Evolutionary conservation across 1,284 basidiomycete genomes (phyloP).

Genomic region (Flammula alnicola): DNA sequence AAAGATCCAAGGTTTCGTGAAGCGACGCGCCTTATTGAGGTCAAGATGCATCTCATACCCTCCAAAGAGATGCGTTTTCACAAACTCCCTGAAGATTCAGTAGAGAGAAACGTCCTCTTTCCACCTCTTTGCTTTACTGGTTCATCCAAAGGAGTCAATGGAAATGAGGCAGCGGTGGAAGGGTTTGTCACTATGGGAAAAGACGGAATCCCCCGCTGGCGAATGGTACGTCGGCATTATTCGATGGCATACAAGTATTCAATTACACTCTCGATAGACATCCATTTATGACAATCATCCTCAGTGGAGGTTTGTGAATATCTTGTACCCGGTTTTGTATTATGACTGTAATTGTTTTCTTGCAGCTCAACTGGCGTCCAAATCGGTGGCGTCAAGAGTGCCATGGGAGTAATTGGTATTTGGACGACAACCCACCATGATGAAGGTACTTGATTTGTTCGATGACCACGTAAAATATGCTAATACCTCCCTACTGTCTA

Average conservation of each 20-base stretch:
- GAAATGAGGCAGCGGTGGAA: conserved; percentile 51
- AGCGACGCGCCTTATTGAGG: conserved; percentile 63
- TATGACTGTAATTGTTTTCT: background rate
- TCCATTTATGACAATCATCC: conserved; percentile 52
- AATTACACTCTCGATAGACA: conserved; percentile 41
- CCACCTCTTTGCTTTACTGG: conserved; percentile 62
- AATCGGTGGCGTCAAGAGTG: conserved; percentile 63
- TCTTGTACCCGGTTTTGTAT: conserved; percentile 4
- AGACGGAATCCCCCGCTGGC: conserved; percentile 63
- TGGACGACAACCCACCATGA: conserved; percentile 69
- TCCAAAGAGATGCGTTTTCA: conserved; percentile 34
- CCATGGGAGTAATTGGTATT: conserved; percentile 63
- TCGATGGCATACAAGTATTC: background rate
- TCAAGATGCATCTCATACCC: conserved; percentile 54
- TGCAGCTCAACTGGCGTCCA: conserved; percentile 64
- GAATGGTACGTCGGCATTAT: conserved; percentile 47
- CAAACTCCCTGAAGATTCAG: conserved; percentile 11
- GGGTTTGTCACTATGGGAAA: conserved; percentile 59
- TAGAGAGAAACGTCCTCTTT: conserved; percentile 18
- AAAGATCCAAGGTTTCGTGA: conserved; percentile 63
- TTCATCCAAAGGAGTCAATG: conserved; percentile 47
- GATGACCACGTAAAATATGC: background rate
- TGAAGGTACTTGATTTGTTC: conserved; percentile 43
- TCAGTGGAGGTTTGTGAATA: conserved; percentile 56
- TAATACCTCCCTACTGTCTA: conserved; percentile 26